phyloP scores from a whole-genome alignment of 345 rosid species.

The Citrus sp. region DNA sequence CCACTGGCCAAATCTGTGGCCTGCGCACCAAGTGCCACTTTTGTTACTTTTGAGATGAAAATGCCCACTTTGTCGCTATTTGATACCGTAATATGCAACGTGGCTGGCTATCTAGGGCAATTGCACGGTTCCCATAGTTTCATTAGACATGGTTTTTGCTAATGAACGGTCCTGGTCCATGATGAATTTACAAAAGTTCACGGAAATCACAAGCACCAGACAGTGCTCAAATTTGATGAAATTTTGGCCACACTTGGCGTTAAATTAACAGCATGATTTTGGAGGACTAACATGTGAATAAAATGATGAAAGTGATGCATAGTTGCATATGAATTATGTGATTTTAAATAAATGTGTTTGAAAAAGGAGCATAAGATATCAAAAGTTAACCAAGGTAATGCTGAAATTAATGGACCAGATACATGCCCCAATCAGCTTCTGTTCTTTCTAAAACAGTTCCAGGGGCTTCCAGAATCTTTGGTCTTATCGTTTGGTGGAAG shows the following conservation, averaged over 20 bases:
- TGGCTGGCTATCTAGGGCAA: too few relatives aligned
- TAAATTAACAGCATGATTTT: neutral
- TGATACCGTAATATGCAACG: neutral
- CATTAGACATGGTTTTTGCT: too few relatives aligned
- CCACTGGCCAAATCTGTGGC: conserved; percentile 11
- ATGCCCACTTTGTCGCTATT: neutral
- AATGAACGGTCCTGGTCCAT: too few relatives aligned
- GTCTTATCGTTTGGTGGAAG: neutral
- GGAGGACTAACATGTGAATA: neutral
- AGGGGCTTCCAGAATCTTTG: neutral
- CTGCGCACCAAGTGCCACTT: too few relatives aligned
- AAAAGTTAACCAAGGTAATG: neutral
- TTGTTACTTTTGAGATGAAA: neutral
- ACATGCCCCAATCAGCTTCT: neutral
- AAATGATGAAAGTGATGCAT: neutral
- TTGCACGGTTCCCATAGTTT: too few relatives aligned
- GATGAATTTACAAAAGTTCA: too few relatives aligned
- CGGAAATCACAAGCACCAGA: neutral
- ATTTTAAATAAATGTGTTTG: neutral
- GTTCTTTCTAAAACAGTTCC: neutral
- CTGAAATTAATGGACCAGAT: neutral
- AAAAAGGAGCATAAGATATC: neutral
- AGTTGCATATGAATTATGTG: neutral
- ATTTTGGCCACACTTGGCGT: neutral
- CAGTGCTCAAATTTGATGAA: neutral